Conservation (phyloP, 1,284 basidiomycete species). For the Fistulina hepatica region DNA sequence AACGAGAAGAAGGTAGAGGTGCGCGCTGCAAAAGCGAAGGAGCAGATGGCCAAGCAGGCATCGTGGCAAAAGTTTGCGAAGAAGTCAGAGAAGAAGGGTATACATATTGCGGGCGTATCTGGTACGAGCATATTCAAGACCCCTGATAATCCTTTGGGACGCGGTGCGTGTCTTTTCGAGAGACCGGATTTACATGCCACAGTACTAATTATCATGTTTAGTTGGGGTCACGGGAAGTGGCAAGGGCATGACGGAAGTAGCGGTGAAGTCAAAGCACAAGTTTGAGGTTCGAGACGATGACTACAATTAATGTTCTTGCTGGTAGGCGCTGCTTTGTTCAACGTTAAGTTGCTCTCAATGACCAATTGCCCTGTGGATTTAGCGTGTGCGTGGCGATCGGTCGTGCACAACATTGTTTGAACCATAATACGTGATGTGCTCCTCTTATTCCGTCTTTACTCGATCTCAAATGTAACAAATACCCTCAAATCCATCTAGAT, state of each 20-base stretch:
- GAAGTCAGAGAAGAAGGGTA: slow-evolving; percentile 92
- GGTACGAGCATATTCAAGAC: slow-evolving; percentile 96
- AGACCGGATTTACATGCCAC: slow-evolving; percentile 12
- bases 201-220: slow-evolving; percentile 26
- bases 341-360: no score
- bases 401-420: no score
- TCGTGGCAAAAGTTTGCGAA: slow-evolving; percentile 98
- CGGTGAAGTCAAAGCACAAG: slow-evolving; percentile 69
- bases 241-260: slow-evolving; percentile 82
- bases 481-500: no score
- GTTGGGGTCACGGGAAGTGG: slow-evolving; percentile 94
- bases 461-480: no score
- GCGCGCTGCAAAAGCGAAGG: slow-evolving; percentile 80
- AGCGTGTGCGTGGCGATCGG: no score
- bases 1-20: slow-evolving; percentile 92
- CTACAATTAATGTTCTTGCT: no score
- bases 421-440: no score
- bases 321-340: no score
- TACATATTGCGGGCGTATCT: slow-evolving; percentile 75
- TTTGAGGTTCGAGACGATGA: slow-evolving; percentile 47
- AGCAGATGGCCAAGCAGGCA: slow-evolving; percentile 80
- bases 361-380: no score
- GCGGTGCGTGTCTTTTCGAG: slow-evolving; percentile 41
- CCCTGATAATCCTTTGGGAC: slow-evolving; percentile 85
- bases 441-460: no score